Evolutionary conservation across 202 grass and related monocot species (phyloP).

Genomic region (Digitaria exilis): DNA sequence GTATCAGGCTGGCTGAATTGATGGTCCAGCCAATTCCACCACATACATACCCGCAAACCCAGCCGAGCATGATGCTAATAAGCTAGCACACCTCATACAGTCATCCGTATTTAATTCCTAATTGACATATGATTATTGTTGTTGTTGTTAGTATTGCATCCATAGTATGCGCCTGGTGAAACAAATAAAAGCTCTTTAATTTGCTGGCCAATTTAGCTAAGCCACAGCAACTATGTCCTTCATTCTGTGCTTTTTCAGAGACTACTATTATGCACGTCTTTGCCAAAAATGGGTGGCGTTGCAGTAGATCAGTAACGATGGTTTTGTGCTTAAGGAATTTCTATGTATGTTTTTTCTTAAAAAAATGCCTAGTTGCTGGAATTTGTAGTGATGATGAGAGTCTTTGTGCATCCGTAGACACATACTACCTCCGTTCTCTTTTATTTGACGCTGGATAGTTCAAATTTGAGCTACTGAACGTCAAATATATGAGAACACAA

Average conservation of each 20-base stretch:
- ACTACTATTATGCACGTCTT: background rate
- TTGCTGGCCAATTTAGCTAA: background rate
- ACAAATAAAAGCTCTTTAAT: background rate
- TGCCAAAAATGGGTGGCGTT: too few species aligned
- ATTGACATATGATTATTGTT: background rate
- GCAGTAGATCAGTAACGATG: too few species aligned
- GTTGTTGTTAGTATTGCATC: background rate
- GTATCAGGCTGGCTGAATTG: conserved; percentile 47
- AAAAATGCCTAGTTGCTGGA: too few species aligned
- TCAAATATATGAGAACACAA: too few species aligned
- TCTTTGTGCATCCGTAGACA: too few species aligned
- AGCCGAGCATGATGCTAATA: background rate
- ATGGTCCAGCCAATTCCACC: conserved; percentile 62
- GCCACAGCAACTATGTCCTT: background rate
- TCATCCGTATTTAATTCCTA: background rate
- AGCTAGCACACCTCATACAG: background rate
- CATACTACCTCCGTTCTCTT: too few species aligned
- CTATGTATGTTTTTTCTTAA: too few species aligned
- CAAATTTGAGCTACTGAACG: too few species aligned
- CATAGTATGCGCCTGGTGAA: background rate
- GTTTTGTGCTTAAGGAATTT: too few species aligned
- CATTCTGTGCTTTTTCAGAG: background rate
- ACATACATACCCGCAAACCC: conserved; percentile 3
- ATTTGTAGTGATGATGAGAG: too few species aligned
- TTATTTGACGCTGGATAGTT: too few species aligned